Evolutionary conservation across 495 filamentous ascomycete species (phyloP).

Genomic region (Hypomontagnella monticulosa): DNA sequence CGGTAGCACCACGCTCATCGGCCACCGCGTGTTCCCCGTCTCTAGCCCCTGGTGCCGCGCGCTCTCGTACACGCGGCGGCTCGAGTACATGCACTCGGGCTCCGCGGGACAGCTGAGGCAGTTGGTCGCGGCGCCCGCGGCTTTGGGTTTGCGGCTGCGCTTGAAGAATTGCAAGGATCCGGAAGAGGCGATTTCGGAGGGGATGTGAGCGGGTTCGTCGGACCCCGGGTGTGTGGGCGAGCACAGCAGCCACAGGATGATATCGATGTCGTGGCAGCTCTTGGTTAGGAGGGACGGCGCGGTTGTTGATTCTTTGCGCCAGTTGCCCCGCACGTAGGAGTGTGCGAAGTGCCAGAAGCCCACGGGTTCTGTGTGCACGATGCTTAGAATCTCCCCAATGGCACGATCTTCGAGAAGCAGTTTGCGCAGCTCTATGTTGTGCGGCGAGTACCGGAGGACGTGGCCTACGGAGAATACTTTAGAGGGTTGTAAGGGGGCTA

Average conservation of each 20-base stretch:
- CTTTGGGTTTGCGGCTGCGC: conserved; percentile 72
- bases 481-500: conserved; percentile 50
- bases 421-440: conserved; percentile 84
- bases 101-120: conserved; percentile 82
- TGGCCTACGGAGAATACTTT: conserved; percentile 84
- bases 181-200: conserved; percentile 73
- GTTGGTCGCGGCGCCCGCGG: conserved; percentile 82
- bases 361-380: conserved; percentile 93
- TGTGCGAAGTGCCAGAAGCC: conserved; percentile 98
- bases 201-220: conserved; percentile 70
- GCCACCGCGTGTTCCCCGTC: conserved; percentile 75
- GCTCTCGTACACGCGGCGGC: conserved; percentile 80
- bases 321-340: conserved; percentile 93
- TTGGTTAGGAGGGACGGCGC: conserved; percentile 89
- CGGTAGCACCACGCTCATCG: conserved; percentile 84
- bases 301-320: conserved; percentile 78
- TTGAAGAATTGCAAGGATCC: conserved; percentile 81
- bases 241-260: conserved; percentile 87
- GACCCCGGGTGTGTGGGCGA: conserved; percentile 59
- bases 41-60: conserved; percentile 53
- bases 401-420: conserved; percentile 75
- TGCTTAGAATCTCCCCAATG: conserved; percentile 85
- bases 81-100: conserved; percentile 79
- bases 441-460: conserved; percentile 85
- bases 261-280: conserved; percentile 93